These are phyloP conservation scores for Porcisia hertigi DNA, from an alignment of 208 protist genomes.

Conservation along the genomic window DNA sequence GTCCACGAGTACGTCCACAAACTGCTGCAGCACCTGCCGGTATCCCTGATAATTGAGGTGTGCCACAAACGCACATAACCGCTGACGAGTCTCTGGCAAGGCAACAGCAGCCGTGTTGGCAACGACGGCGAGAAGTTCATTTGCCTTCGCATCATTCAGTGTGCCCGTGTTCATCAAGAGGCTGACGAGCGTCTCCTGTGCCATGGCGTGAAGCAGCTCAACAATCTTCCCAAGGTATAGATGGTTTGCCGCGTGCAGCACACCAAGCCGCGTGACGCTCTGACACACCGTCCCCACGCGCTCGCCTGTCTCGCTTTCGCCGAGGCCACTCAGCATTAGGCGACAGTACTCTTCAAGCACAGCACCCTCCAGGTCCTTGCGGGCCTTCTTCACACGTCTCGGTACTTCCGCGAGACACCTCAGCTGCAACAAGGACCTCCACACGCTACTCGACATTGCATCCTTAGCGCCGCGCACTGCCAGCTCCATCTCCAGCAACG, in stretches of 20 bases:
- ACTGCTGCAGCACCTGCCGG: conserved; percentile 41
- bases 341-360: conserved; percentile 28
- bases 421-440: conserved; percentile 25
- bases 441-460: conserved; percentile 17
- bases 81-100: conserved; percentile 24
- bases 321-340: conserved; percentile 16
- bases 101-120: conserved; percentile 22
- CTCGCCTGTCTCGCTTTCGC: conserved; percentile 15
- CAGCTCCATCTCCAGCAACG: conserved; percentile 44
- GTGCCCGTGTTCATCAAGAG: conserved; percentile 49
- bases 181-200: conserved; percentile 49
- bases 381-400: conserved; percentile 18
- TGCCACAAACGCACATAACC: conserved; percentile 20
- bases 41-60: conserved; percentile 34
- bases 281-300: conserved; percentile 10
- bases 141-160: conserved; percentile 59
- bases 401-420: conserved; percentile 31
- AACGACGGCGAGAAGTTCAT: conserved; percentile 57
- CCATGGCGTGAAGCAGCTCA: conserved; percentile 38
- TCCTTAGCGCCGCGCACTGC: conserved; percentile 17
- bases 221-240: conserved; percentile 29
- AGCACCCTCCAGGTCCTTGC: conserved; percentile 33
- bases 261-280: conserved; percentile 38
- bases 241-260: conserved; percentile 37
- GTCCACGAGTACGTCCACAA: conserved; percentile 48